Percentiles rank a stretch among this genome's conserved stretches.
phyloP scores from a whole-genome alignment of 139 green algal species.

The Dunaliella sp. region DNA sequence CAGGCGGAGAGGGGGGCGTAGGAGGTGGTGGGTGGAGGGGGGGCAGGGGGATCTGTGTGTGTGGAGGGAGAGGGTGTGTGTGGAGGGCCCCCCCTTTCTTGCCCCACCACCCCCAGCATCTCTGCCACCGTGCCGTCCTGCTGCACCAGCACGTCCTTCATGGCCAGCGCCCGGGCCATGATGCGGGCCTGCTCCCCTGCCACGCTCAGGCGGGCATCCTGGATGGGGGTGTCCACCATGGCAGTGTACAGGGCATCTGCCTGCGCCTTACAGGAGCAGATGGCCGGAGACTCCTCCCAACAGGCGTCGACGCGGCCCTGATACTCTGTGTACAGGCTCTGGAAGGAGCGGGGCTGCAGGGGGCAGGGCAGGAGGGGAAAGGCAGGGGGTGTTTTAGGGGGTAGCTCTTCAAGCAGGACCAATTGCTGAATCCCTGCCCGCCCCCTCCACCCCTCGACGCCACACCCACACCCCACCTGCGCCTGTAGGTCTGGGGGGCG shows the following conservation, averaged over 20 bases:
- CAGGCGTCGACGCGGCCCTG: conserved; percentile 8
- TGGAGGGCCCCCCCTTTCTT: neutral
- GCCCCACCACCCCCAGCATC: neutral
- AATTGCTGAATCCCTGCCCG: no score
- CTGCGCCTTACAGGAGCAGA: neutral
- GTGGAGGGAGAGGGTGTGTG: neutral
- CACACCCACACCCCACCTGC: no score
- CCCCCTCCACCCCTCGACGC: no score
- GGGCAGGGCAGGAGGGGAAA: neutral
- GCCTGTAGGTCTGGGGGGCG: no score
- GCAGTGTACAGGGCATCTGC: neutral
- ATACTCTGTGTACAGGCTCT: neutral
- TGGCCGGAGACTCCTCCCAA: conserved; percentile 3
- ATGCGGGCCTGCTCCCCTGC: conserved; percentile 11
- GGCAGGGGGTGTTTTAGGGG: neutral
- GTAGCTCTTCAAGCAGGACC: no score
- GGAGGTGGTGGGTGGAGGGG: neutral
- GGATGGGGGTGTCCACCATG: neutral
- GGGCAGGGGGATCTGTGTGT: neutral
- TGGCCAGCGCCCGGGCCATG: neutral
- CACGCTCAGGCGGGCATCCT: neutral
- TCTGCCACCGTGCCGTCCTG: neutral
- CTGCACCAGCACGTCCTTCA: neutral
- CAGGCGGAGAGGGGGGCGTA: neutral
- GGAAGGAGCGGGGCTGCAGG: conserved; percentile 4